A percentile compares a stretch with the other conserved stretches of the same genome.
Evolutionary conservation across 176 grass and related monocot genomes (phyloP).

Genomic region (Ensete ventricosum): DNA sequence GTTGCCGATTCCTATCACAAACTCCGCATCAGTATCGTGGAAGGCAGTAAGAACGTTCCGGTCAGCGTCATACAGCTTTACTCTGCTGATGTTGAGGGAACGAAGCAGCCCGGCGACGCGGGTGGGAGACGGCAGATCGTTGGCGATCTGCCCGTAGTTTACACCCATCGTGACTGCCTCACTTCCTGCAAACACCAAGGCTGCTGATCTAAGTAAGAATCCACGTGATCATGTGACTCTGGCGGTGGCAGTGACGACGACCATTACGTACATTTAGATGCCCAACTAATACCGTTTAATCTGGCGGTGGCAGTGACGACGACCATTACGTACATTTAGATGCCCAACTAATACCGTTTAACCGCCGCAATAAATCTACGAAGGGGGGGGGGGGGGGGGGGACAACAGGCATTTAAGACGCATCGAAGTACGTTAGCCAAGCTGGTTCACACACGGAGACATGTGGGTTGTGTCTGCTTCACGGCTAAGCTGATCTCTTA

Average conservation of each 20-base stretch:
- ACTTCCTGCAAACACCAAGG: not conserved
- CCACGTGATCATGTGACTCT: not conserved
- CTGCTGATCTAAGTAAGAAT: not conserved
- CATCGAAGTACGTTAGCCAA: too few species aligned
- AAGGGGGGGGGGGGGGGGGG: too few species aligned
- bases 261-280: too few species aligned
- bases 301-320: too few species aligned
- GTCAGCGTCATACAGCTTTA: slow-evolving; percentile 16
- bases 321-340: too few species aligned
- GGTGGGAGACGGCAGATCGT: slow-evolving; percentile 8
- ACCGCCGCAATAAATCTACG: too few species aligned
- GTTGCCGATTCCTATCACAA: slow-evolving; percentile 12
- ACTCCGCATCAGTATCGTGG: not conserved
- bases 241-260: not conserved
- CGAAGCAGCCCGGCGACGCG: slow-evolving; percentile 2
- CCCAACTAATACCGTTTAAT: too few species aligned
- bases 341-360: too few species aligned
- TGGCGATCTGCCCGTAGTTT: slow-evolving; percentile 18
- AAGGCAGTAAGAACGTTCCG: slow-evolving; percentile 11
- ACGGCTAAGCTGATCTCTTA: too few species aligned
- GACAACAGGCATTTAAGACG: too few species aligned
- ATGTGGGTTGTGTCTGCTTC: too few species aligned
- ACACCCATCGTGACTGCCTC: not conserved
- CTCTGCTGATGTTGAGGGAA: slow-evolving; percentile 9
- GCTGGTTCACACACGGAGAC: too few species aligned